phyloP scores from a whole-genome alignment of 2,329 filamentous ascomycete genomes.

The Aureobasidium sp. region DNA sequence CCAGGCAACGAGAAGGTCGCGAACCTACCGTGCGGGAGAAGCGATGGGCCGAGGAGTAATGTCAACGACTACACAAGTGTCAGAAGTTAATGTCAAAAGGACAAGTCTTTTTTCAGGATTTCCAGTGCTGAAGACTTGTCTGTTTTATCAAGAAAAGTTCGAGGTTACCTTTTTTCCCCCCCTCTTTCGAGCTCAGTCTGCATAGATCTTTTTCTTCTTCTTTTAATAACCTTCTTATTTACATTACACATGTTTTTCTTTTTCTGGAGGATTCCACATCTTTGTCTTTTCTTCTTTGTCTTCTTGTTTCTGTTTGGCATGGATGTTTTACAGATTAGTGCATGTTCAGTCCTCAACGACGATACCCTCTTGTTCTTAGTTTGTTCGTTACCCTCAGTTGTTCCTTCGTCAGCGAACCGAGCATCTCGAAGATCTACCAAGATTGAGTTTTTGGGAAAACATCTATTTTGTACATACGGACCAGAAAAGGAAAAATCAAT shows the following conservation, averaged over 20 bases:
- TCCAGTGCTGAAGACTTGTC: too few relatives aligned
- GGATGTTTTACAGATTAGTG: background rate
- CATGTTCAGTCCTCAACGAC: conserved; percentile 8
- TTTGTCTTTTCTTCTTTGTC: background rate
- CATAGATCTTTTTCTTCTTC: background rate
- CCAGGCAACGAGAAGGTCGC: conserved; percentile 46
- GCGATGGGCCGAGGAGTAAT: conserved; percentile 59
- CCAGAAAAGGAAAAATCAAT: too few relatives aligned
- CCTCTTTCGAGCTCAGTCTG: background rate
- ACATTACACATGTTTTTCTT: background rate
- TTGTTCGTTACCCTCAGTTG: background rate
- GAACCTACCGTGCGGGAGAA: conserved; percentile 68
- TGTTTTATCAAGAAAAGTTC: background rate
- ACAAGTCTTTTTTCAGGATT: too few relatives aligned
- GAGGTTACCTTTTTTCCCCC: background rate
- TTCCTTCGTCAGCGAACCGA: too few relatives aligned
- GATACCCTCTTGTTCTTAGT: background rate
- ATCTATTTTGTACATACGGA: too few relatives aligned
- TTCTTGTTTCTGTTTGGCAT: background rate
- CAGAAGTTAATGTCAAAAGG: background rate
- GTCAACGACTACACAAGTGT: background rate
- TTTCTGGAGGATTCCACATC: background rate
- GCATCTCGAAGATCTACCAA: too few relatives aligned
- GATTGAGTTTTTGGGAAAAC: too few relatives aligned
- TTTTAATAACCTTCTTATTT: background rate